A percentile compares a stretch with the other conserved stretches of the same genome.
These are phyloP conservation scores for Sapria himalayana DNA, from an alignment of 345 rosid genomes.

Conservation along the genomic window DNA sequence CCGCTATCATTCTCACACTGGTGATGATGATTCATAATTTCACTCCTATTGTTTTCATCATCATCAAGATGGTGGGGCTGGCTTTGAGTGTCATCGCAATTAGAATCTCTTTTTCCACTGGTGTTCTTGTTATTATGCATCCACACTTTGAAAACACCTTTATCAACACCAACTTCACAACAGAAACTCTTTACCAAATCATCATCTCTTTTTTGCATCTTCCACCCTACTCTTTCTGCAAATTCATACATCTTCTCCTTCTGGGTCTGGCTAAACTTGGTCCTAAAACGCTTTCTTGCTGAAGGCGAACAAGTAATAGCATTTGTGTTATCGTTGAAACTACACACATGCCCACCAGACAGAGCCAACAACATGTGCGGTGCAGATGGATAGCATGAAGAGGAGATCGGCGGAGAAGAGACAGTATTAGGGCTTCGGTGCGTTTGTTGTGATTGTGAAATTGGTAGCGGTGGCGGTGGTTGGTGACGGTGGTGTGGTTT, in stretches of 20 bases:
- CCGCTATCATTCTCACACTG: conserved; percentile 13
- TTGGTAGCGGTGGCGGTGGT: conserved; percentile 45
- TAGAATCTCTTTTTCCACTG: conserved; percentile 17
- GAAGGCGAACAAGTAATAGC: conserved; percentile 5
- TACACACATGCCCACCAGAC: conserved; percentile 17
- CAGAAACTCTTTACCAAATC: conserved; percentile 42
- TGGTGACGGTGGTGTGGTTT: conserved; percentile 41
- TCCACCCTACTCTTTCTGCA: conserved; percentile 69
- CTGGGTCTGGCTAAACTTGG: conserved; percentile 49
- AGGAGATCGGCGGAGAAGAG: conserved; percentile 76
- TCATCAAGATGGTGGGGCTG: neutral
- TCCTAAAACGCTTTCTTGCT: conserved; percentile 34
- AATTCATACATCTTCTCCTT: conserved; percentile 53
- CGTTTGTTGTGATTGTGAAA: conserved; percentile 1
- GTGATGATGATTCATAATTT: conserved; percentile 14
- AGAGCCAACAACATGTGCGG: conserved; percentile 63
- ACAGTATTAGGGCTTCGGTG: conserved; percentile 39
- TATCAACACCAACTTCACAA: conserved; percentile 48
- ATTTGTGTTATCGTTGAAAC: conserved; percentile 6
- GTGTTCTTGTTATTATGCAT: conserved; percentile 90
- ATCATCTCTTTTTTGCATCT: conserved; percentile 63
- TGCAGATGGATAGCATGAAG: conserved; percentile 49
- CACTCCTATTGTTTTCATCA: conserved; percentile 1
- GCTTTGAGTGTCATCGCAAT: neutral
- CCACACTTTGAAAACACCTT: conserved; percentile 66